These are phyloP conservation scores for Hypoxylon rubiginosum DNA, from an alignment of 2,329 filamentous ascomycete species.

Conservation along the genomic window DNA sequence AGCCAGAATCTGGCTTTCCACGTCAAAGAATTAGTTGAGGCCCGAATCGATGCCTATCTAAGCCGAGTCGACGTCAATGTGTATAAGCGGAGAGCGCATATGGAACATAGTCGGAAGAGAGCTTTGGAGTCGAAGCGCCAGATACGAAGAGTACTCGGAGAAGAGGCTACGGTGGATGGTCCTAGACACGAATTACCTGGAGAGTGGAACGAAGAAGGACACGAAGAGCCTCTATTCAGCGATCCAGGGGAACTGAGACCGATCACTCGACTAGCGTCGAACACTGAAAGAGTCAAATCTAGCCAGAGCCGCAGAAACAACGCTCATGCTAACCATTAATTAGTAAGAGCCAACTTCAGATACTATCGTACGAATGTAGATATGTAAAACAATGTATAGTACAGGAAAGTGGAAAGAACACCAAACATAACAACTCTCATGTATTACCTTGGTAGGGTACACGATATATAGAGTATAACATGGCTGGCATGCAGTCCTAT, in stretches of 20 bases:
- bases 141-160: conserved; percentile 44
- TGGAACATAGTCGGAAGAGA: conserved; percentile 43
- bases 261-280: conserved; percentile 25
- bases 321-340: conserved; percentile 1
- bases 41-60: conserved; percentile 76
- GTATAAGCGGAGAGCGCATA: conserved; percentile 52
- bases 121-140: conserved; percentile 35
- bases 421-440: conserved; percentile 7
- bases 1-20: conserved; percentile 83
- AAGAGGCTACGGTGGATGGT: conserved; percentile 18
- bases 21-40: conserved; percentile 82
- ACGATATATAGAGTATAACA: background rate
- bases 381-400: conserved; percentile 27
- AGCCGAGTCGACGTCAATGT: conserved; percentile 66
- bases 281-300: background rate
- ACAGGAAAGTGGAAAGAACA: conserved; percentile 2
- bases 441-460: background rate
- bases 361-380: conserved; percentile 15
- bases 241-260: conserved; percentile 42
- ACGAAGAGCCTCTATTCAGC: conserved; percentile 54
- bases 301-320: background rate
- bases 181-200: conserved; percentile 44
- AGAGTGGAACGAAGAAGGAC: conserved; percentile 53
- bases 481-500: background rate
- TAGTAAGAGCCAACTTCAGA: background rate